A percentile compares a stretch with the other conserved stretches of the same genome.
These are phyloP conservation scores for Discostella stelligera DNA, from an alignment of 352 stramenopile genomes.

Conservation along the genomic window DNA sequence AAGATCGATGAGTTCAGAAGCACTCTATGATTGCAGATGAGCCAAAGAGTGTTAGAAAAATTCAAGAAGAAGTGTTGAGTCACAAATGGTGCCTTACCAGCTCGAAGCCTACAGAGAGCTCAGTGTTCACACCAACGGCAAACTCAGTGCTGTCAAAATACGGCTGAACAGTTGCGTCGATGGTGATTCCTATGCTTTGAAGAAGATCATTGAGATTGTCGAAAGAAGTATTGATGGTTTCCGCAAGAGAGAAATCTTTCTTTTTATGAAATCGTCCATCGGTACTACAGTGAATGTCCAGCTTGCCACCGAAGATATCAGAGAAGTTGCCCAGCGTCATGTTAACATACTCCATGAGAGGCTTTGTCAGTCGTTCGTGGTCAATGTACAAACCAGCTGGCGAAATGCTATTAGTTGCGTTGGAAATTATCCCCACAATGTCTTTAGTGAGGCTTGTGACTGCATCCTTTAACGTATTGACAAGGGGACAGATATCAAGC, in stretches of 20 bases:
- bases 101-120: constrained; percentile 6
- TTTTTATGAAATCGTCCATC: constrained; percentile 2
- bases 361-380: constrained; percentile 31
- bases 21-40: constrained; percentile 4
- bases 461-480: constrained; percentile 13
- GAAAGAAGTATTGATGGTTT: constrained; percentile 18
- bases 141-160: constrained; percentile 21
- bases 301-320: constrained; percentile 2
- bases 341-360: constrained; percentile 29
- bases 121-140: constrained; percentile 7
- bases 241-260: constrained; percentile 17
- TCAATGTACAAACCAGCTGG: constrained; percentile 11
- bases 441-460: constrained; percentile 1
- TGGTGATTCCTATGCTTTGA: constrained; percentile 11
- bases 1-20: constrained; percentile 5
- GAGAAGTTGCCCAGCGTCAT: constrained; percentile 25
- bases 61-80: neutral
- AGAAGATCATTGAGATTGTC: constrained; percentile 21
- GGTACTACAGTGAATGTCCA: constrained; percentile 11
- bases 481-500: constrained; percentile 26
- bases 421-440: constrained; percentile 14
- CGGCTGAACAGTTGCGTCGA: constrained; percentile 7
- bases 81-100: neutral
- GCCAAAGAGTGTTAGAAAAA: constrained; percentile 1
- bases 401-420: constrained; percentile 5